These are phyloP conservation scores for Gypsophila paniculata DNA, from an alignment of 179 eudicot genomes.

Conservation along the genomic window DNA sequence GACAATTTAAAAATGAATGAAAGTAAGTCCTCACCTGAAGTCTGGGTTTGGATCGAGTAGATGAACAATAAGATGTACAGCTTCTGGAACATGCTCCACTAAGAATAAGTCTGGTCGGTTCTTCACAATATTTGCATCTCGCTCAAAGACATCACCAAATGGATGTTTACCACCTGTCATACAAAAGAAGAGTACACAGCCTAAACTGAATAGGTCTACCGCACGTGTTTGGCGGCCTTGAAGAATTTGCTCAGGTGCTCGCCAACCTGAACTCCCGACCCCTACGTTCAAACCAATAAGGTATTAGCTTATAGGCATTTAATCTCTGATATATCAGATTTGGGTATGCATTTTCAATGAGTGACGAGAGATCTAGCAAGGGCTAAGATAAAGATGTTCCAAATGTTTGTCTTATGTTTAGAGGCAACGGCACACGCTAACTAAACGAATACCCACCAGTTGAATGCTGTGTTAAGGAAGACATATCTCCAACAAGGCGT, in stretches of 20 bases:
- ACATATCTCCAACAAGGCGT: slow-evolving; percentile 53
- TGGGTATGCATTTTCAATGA: neutral
- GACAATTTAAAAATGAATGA: neutral
- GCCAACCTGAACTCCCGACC: slow-evolving; percentile 73
- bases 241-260: slow-evolving; percentile 70
- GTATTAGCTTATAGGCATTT: slow-evolving; percentile 3
- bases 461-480: slow-evolving; percentile 56
- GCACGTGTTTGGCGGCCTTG: slow-evolving; percentile 68
- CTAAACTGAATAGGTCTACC: slow-evolving; percentile 62
- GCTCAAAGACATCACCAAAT: slow-evolving; percentile 58
- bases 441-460: slow-evolving; percentile 37
- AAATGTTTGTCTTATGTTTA: neutral
- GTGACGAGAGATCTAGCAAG: slow-evolving; percentile 2
- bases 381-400: slow-evolving; percentile 6
- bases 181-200: slow-evolving; percentile 71
- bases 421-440: neutral
- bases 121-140: slow-evolving; percentile 61
- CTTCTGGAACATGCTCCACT: slow-evolving; percentile 67
- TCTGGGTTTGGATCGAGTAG: slow-evolving; percentile 62
- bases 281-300: slow-evolving; percentile 33
- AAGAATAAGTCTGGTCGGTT: slow-evolving; percentile 54
- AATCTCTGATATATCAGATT: slow-evolving; percentile 4
- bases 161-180: slow-evolving; percentile 71
- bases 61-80: slow-evolving; percentile 48
- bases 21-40: slow-evolving; percentile 39